phyloP scores from a whole-genome alignment of 2,329 filamentous ascomycete species.

The Pezizomycotina sp. region DNA sequence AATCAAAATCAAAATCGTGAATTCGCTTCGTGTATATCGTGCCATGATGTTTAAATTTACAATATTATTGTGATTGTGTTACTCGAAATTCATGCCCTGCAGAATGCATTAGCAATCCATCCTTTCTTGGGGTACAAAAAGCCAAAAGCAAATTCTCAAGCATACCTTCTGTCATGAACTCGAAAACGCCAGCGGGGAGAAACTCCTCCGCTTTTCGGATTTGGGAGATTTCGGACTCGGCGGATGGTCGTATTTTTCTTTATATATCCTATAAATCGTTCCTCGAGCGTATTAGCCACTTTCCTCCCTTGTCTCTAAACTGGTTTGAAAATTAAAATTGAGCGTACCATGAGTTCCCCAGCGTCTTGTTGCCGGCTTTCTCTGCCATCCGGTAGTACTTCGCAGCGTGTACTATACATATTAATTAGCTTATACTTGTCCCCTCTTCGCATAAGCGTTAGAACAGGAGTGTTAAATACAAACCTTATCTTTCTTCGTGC shows the following conservation, averaged over 20 bases:
- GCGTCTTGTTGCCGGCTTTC: conserved; percentile 68
- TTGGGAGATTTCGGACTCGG: too few relatives aligned
- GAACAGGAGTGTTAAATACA: conserved; percentile 30
- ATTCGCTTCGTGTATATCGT: too few relatives aligned
- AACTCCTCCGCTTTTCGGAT: too few relatives aligned
- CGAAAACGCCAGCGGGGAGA: too few relatives aligned
- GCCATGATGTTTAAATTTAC: too few relatives aligned
- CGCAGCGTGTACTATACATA: conserved; percentile 38
- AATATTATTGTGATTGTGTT: too few relatives aligned
- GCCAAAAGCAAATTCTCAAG: too few relatives aligned
- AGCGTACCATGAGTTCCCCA: conserved; percentile 89
- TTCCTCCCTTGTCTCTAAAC: conserved; percentile 3
- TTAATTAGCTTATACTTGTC: conserved; percentile 21
- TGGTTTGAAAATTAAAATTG: conserved; percentile 2
- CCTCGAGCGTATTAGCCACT: conserved; percentile 8
- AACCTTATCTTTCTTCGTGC: conserved; percentile 97
- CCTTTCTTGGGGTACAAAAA: too few relatives aligned
- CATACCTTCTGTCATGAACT: too few relatives aligned
- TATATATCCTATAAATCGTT: conserved; percentile 64
- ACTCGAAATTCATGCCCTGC: too few relatives aligned
- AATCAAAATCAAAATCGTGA: too few relatives aligned
- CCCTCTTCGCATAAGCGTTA: conserved; percentile 29
- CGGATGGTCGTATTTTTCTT: conserved; percentile 66
- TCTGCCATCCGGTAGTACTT: conserved; percentile 88
- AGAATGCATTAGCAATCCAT: too few relatives aligned